Base-by-base conservation (phyloP, 2,329 filamentous ascomycete species). In the Colletotrichum phormii region DNA sequence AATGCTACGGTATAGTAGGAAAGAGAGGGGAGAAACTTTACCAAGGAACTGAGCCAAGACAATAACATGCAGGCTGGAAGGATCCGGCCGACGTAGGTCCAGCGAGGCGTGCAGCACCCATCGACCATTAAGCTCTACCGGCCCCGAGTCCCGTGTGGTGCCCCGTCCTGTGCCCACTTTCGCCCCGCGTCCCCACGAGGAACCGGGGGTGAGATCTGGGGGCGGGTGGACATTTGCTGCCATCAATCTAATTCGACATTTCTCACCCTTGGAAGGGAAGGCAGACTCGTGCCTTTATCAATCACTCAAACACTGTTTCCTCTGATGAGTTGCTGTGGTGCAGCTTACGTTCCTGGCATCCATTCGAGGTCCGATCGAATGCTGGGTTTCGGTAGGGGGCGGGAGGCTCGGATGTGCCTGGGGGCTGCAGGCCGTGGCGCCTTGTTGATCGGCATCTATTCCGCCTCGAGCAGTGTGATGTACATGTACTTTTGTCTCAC, bases 381-480 rank as follows among this genome's bases (percentile, higher is more conserved):
- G 26, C n/a, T 26, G 46, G n/a, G 2, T 35, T 35, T 18, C 13
- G 46, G 9, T 15, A 63, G n/a, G 42, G 12, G 3, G 4, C n/a
- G 46, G 61, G 29, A 37, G 31, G 12, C 51, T 53, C 29, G n/a
- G 46, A 24, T 13, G 51, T 4, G 33, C 13, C 64, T 72, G 22
- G 42, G 54, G 26, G 3, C 65, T 68, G 64, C 58, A 58, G 64
- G 26, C 49, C 53, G 58, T 59, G 59, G 59, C 59, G 59, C 42
- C 65, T 72, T 12, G 18, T 59, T 64, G 70, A 72, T 69, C 70
- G 70, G 65, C 70, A 31, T 35, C 59, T 46, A 55, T 22, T 69
- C 53, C 65, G 65, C 54, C 70, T 64, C 35, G 54, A 59, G 53
- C 33, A 60, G 15, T 22, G 59, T 22, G 7, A 60, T 62, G 24